phyloP scores from a whole-genome alignment of 345 rosid species.

The Euphorbia tirucalli region DNA sequence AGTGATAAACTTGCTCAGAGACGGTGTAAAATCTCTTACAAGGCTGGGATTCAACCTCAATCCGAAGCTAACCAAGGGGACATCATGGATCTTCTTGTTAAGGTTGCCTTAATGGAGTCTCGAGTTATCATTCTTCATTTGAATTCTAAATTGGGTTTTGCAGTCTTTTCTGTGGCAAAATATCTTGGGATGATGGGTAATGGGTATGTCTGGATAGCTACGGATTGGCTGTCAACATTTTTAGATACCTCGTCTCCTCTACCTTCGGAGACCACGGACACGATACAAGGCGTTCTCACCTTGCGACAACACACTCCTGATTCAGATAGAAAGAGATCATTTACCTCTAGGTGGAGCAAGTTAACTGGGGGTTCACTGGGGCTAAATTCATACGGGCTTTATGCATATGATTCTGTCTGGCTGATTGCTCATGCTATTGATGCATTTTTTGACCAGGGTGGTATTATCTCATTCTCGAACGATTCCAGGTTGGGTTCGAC shows the following conservation, averaged over 20 bases:
- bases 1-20: conserved; percentile 72
- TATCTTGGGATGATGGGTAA: conserved; percentile 88
- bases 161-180: conserved; percentile 61
- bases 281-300: conserved; percentile 76
- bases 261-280: conserved; percentile 54
- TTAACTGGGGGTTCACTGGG: conserved; percentile 52
- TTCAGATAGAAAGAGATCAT: conserved; percentile 55
- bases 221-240: conserved; percentile 72
- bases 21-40: conserved; percentile 66
- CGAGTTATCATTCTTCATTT: conserved; percentile 75
- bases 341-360: conserved; percentile 59
- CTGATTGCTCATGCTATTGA: conserved; percentile 73
- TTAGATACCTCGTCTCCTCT: conserved; percentile 61
- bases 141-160: conserved; percentile 46
- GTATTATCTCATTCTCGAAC: conserved; percentile 68
- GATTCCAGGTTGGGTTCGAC: conserved; percentile 52
- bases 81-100: conserved; percentile 70
- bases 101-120: conserved; percentile 74
- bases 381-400: conserved; percentile 71
- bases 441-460: conserved; percentile 69
- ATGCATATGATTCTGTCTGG: conserved; percentile 92
- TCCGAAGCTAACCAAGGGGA: conserved; percentile 29
- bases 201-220: conserved; percentile 93
- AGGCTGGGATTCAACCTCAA: conserved; percentile 56
- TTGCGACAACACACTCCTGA: conserved; percentile 83